Base-by-base conservation (phyloP, 441 rosid genomes). In the Syzygium syzygioides region DNA sequence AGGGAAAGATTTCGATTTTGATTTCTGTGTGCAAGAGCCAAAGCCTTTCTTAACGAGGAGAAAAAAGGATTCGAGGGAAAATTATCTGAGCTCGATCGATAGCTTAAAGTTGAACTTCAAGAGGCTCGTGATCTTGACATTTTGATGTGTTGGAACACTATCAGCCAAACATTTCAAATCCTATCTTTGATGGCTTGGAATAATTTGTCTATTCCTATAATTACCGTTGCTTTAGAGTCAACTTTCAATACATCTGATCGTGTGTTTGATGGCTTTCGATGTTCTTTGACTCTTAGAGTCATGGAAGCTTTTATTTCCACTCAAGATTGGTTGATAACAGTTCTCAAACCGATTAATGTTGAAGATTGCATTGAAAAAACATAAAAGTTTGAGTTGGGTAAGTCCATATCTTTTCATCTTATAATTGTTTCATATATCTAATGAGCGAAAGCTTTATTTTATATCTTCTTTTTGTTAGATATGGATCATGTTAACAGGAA, bases 1-100 rank as follows among this genome's bases (percentile, higher is more conserved):
- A 28, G 32, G 28, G 17, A 32, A 60, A 5, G 66, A 26, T 60
- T 60, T 14, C 0, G 0, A 7, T 28, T 0, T 0, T 1, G 13
- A 60, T 60, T 60, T 60, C 1, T 60, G 26, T 59, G 32, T 28
- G 17, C 28, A 60, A 60, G 32, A 5, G 4, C 3, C 0, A 1
- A 60, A 60, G 66, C 13, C 1, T 60, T 60, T 60, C 30, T 60
- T 28, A 2, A 60, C 0, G 8, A 13, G 7, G 8, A 59, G 30
- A 59, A 54, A 54, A 54, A 54, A 54, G 15, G 2, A 7, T 59
- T 4, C 12, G 14, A 5, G 15, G 3, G 30, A 4, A 28, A 60
- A 3, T 60, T 60, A 4, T 60, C 0, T 60, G 3, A 60, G 66
- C 7, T 60, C 4, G 0, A 60, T 26, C 0, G 8, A 0, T 60